phyloP scores from a whole-genome alignment of 257 asterid genomes.

The Rehmannia glutinosa region DNA sequence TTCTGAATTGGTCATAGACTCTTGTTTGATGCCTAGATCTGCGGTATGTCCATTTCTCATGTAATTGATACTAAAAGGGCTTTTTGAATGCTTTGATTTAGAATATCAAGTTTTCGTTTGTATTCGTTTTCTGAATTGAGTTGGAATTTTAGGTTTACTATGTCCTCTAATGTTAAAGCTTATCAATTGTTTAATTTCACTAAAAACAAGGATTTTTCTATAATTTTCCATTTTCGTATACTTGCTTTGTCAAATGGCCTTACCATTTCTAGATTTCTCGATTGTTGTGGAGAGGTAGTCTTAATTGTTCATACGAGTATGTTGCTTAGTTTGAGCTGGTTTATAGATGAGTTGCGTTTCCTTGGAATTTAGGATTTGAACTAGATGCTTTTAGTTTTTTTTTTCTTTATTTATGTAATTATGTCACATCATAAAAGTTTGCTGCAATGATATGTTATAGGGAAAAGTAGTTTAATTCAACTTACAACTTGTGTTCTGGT shows the following conservation, averaged over 20 bases:
- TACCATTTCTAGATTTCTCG: neutral
- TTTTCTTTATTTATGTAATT: neutral
- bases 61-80: neutral
- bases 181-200: neutral
- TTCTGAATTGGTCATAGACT: neutral
- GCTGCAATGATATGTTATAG: no score
- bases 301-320: neutral
- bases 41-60: neutral
- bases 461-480: no score
- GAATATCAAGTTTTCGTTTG: neutral
- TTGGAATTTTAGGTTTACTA: neutral
- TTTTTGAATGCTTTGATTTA: neutral
- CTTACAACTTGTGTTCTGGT: no score
- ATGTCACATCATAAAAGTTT: no score
- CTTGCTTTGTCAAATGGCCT: neutral
- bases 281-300: neutral
- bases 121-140: neutral
- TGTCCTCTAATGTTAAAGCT: neutral
- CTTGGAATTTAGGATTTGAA: neutral
- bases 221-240: neutral
- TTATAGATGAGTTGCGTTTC: neutral
- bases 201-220: neutral
- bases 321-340: neutral
- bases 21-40: conserved; percentile 17
- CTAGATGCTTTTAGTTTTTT: neutral